Evolutionary conservation across 257 asterid genomes (phyloP).

Genomic region (Rauvolfia tetraphylla): DNA sequence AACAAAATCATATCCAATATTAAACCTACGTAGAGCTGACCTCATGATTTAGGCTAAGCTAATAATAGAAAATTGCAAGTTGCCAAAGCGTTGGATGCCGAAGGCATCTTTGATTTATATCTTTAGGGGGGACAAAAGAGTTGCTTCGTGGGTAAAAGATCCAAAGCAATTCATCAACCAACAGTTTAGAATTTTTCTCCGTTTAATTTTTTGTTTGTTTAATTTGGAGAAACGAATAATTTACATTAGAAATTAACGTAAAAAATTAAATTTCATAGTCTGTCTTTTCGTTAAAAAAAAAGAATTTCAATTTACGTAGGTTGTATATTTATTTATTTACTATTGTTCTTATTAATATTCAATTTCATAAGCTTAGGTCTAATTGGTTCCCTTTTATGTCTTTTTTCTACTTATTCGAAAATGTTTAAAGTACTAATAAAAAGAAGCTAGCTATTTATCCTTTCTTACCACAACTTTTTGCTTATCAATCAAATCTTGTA

Average conservation of each 20-base stretch:
- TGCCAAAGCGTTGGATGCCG: not conserved
- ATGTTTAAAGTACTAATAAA: too few species aligned
- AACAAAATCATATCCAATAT: too few species aligned
- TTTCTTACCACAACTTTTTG: too few species aligned
- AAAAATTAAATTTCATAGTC: not conserved
- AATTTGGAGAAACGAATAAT: not conserved
- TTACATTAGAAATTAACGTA: not conserved
- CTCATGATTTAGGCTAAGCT: not conserved
- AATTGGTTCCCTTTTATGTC: too few species aligned
- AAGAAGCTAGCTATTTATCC: too few species aligned
- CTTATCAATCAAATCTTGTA: too few species aligned
- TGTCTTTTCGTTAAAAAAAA: not conserved
- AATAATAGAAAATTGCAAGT: constrained; percentile 10
- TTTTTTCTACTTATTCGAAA: too few species aligned
- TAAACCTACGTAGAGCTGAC: not conserved
- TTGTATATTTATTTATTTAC: too few species aligned
- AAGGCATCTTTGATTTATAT: not conserved
- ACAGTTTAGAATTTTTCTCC: not conserved
- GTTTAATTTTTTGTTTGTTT: not conserved
- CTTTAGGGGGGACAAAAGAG: not conserved
- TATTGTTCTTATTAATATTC: too few species aligned
- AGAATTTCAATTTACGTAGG: not conserved
- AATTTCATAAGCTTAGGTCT: too few species aligned
- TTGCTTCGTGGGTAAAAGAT: constrained; percentile 19
- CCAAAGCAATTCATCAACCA: not conserved